Evolutionary conservation across 495 filamentous ascomycete species (phyloP).

Genomic region (Beverwykella pulmonaria): DNA sequence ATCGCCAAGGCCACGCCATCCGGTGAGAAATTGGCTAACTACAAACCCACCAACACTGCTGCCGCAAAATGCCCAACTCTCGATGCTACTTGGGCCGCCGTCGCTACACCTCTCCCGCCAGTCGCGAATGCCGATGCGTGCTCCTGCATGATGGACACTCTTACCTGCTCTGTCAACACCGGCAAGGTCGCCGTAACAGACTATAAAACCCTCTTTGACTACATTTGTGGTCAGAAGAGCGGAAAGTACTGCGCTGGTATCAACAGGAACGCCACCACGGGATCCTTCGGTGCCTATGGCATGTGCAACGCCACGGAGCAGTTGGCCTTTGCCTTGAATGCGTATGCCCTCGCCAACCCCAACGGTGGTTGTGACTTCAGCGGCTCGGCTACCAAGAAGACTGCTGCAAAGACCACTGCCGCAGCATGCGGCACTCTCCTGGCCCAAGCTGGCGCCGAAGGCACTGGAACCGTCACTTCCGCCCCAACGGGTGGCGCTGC

Average conservation of each 20-base stretch:
- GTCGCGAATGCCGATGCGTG: constrained; percentile 75
- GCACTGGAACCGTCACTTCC: constrained; percentile 63
- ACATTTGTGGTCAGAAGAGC: constrained; percentile 64
- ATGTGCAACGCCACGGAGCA: constrained; percentile 82
- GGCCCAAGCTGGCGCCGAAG: constrained; percentile 62
- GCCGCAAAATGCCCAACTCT: constrained; percentile 71
- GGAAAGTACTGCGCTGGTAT: constrained; percentile 70
- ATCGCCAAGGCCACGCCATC: constrained; percentile 70
- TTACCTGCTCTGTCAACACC: constrained; percentile 66
- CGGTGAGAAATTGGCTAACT: constrained; percentile 63
- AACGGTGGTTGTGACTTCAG: constrained; percentile 74
- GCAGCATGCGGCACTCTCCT: constrained; percentile 59
- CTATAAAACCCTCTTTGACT: constrained; percentile 68
- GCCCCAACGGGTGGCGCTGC: constrained; percentile 46
- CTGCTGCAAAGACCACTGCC: constrained; percentile 47
- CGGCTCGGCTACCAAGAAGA: constrained; percentile 58
- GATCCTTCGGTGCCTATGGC: constrained; percentile 82
- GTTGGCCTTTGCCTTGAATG: constrained; percentile 78
- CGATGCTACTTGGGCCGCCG: constrained; percentile 67
- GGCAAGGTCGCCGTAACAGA: constrained; percentile 53
- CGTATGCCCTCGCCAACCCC: constrained; percentile 68
- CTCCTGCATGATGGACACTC: constrained; percentile 73
- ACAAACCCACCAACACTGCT: constrained; percentile 77
- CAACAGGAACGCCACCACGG: constrained; percentile 66
- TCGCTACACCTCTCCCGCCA: constrained; percentile 69